Base-by-base conservation (phyloP, 208 protist genomes). In the Tritrichomonas musculus region DNA sequence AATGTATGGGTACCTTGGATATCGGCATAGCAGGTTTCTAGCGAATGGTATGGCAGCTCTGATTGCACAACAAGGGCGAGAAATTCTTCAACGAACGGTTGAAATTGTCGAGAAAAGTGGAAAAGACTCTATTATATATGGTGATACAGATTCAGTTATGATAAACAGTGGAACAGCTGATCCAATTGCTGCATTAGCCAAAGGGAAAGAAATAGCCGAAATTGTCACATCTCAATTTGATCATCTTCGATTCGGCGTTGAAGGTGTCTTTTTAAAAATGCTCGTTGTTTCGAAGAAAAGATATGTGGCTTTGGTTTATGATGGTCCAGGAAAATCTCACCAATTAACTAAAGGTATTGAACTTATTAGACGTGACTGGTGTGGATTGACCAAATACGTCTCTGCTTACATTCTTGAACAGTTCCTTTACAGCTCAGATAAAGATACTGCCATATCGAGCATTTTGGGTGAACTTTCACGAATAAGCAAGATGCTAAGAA, bases 81-180 rank as follows among this genome's bases (percentile, higher is more conserved):
- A 30, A 22, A 44, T 84, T 33, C 36, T 84, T 39, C 73, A 84
- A 44, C 1, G 36, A 25, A 84, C 73, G 2, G 73, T 84, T 49
- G 73, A 84, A 53, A 84, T 44, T 33, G 44, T 84, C 53, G 73
- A 84, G 22, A 53, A 27, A 53, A n/a, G 0, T 5, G 73, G 73
- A 53, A 84, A 84, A n/a, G 11, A 53, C 30, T 84, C 73, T 25
- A n/a, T 84, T n/a, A 84, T 84, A 39, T 84, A 84, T 53, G 73
- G 73, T 25, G 73, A 84, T 84, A 84, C 73, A 33, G 73, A 84
- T 53, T 53, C 41, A 4, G 73, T 84, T 13, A 84, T 84, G 73
- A n/a, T 84, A 33, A n/a, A 84, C 22, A 84, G n/a, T 53, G 41
- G 73, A 53, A 53, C 44, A 8, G n/a, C 9, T n/a, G 13, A 49